Conservation (phyloP, 2,329 filamentous ascomycete species). For the Bertia moriformis region DNA sequence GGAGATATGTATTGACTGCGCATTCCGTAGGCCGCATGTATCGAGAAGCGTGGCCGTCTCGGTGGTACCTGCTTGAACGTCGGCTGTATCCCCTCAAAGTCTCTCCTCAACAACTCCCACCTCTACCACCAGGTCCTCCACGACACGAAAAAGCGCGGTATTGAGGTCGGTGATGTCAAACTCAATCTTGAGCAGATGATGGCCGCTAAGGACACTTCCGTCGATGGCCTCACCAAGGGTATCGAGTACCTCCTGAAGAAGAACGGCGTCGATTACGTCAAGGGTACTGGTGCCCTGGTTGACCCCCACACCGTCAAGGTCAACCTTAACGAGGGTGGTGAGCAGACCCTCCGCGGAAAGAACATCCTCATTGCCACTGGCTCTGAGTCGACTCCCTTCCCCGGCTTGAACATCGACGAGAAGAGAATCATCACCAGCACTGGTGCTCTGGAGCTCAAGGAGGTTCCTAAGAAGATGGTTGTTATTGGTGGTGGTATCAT, state of each 20-base stretch:
- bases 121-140: slow-evolving; percentile 94
- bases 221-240: slow-evolving; percentile 80
- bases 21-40: slow-evolving; percentile 64
- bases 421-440: slow-evolving; percentile 95
- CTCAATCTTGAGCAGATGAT: slow-evolving; percentile 91
- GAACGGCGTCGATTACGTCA: slow-evolving; percentile 96
- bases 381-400: slow-evolving; percentile 89
- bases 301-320: slow-evolving; percentile 88
- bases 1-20: not conserved
- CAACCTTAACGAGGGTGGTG: slow-evolving; percentile 77
- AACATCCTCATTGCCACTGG: slow-evolving; percentile 98
- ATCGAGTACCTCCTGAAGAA: slow-evolving; percentile 98
- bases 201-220: slow-evolving; percentile 94
- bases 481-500: slow-evolving; percentile 98
- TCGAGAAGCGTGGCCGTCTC: slow-evolving; percentile 91
- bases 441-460: slow-evolving; percentile 73
- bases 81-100: slow-evolving; percentile 98
- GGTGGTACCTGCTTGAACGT: slow-evolving; percentile 98
- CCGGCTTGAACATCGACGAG: slow-evolving; percentile 89
- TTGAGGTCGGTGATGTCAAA: slow-evolving; percentile 93
- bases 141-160: slow-evolving; percentile 92
- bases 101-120: slow-evolving; percentile 97
- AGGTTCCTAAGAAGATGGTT: slow-evolving; percentile 90
- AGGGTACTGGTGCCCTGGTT: slow-evolving; percentile 75
- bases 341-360: slow-evolving; percentile 76